Percentiles rank a stretch among this genome's conserved stretches.
Evolutionary conservation across 495 filamentous ascomycete genomes (phyloP).

Genomic region (Stereocaulon alpinum): DNA sequence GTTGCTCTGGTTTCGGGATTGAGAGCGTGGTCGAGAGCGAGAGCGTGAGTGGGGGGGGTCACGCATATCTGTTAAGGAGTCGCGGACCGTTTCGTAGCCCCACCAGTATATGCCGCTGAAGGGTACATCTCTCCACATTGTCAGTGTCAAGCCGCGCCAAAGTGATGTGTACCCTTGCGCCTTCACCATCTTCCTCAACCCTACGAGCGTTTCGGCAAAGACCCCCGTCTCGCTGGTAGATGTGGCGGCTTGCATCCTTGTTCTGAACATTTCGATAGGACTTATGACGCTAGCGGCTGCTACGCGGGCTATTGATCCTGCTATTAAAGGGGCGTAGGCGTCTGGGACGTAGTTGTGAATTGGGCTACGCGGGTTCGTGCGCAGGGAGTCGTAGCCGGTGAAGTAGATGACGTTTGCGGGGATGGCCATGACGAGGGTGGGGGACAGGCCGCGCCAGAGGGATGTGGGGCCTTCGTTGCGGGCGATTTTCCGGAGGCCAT

Average conservation of each 20-base stretch:
- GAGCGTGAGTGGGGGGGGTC: conserved; percentile 20
- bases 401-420: conserved; percentile 98
- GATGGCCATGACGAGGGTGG: conserved; percentile 87
- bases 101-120: conserved; percentile 98
- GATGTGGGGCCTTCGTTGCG: conserved; percentile 80
- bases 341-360: conserved; percentile 51
- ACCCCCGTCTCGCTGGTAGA: conserved; percentile 44
- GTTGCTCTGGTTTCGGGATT: conserved; percentile 43
- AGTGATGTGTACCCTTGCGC: conserved; percentile 66
- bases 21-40: conserved; percentile 32
- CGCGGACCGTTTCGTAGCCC: conserved; percentile 80
- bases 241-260: conserved; percentile 74
- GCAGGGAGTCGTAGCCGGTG: conserved; percentile 93
- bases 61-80: conserved; percentile 51
- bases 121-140: conserved; percentile 92
- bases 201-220: conserved; percentile 64
- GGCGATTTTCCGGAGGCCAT: conserved; percentile 92
- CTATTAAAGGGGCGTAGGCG: conserved; percentile 64
- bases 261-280: conserved; percentile 92
- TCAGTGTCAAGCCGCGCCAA: conserved; percentile 88
- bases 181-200: conserved; percentile 68
- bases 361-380: conserved; percentile 57
- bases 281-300: conserved; percentile 74
- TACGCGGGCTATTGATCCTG: conserved; percentile 66
- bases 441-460: conserved; percentile 86